Evolutionary conservation across 768 basidiomycete species (phyloP).

Genomic region (Lepiota subincarnata): DNA sequence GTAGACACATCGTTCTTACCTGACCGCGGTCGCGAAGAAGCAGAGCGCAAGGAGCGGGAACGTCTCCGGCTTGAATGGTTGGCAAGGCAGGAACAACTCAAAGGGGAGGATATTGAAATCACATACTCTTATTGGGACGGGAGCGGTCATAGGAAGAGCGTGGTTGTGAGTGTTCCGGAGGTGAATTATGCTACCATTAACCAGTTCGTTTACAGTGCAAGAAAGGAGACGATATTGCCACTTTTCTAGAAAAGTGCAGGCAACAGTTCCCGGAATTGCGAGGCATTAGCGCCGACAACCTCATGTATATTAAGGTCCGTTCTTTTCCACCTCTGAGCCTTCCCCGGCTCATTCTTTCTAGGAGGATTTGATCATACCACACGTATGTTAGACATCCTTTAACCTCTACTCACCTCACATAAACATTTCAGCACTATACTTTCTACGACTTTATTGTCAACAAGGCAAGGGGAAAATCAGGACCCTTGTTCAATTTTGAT

Average conservation of each 20-base stretch:
- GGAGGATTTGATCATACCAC: slow-evolving; percentile 98
- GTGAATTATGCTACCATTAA: not conserved
- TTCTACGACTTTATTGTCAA: slow-evolving; percentile 99
- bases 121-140: slow-evolving; percentile 99
- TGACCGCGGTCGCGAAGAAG: slow-evolving; percentile 94
- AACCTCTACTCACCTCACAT: slow-evolving; percentile 1
- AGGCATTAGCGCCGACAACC: slow-evolving; percentile 87
- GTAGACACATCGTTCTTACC: slow-evolving; percentile 99
- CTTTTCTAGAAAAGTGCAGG: slow-evolving; percentile 90
- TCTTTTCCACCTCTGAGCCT: not conserved
- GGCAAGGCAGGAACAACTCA: slow-evolving; percentile 59
- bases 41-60: slow-evolving; percentile 85
- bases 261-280: slow-evolving; percentile 91
- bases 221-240: slow-evolving; percentile 88
- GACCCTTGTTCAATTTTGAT: slow-evolving; percentile 97
- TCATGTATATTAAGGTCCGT: slow-evolving; percentile 96
- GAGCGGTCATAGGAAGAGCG: slow-evolving; percentile 91
- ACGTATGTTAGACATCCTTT: slow-evolving; percentile 46
- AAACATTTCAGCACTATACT: slow-evolving; percentile 72
- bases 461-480: slow-evolving; percentile 97
- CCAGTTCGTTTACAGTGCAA: slow-evolving; percentile 65
- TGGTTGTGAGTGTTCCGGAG: slow-evolving; percentile 54
- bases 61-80: slow-evolving; percentile 89
- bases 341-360: slow-evolving; percentile 25
- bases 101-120: slow-evolving; percentile 78